Base-by-base conservation (phyloP, 352 stramenopile species). In the Phytophthora hybrid region DNA sequence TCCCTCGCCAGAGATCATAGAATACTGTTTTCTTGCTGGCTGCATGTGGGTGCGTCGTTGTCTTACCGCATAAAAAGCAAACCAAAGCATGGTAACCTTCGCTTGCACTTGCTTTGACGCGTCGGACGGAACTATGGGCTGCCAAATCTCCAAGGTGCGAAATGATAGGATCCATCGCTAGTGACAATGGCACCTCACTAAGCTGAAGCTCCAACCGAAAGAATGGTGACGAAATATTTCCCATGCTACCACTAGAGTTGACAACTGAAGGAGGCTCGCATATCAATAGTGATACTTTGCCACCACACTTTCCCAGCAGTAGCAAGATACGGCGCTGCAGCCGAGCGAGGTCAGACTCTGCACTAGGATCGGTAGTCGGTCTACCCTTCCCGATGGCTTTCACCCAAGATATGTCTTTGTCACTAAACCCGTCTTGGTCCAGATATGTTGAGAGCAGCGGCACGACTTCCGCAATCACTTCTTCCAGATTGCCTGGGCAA, bases 71-170 rank as follows among this genome's bases (percentile, higher is more conserved):
- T 5, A 96, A 63, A 62, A 88, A 93, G 31, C 83, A 86, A 11
- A 91, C 56, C 32, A 96, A 63, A 5, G 85, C 86, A 59, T 96
- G 89, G 55, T 89, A 94, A 16, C 80, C 72, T 77, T 96, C 89
- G 59, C 81, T 82, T 29, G 85, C 83, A 53, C 72, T 82, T 23
- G 80, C 67, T 74, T 94, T 96, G 44, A 93, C 64, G 32, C 76
- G 63, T 19, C 89, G 77, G 37, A 93, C 79, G 3, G 87, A 91
- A 39, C 80, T 89, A 1, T 81, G 26, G 51, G 72, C 62, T 54
- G 85, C 87, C 21, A 93, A 69, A 31, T 79, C 55, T 49, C 80
- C 84, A 14, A 89, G 66, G 68, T 93, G 83, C 26, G 60, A 58
- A 49, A 94, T 77, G 41, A 95, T 69, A 26, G 61, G 73, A 49